Evolutionary conservation across 2,329 filamentous ascomycete genomes (phyloP), one percentile per base, ranked within the genome.

Genomic region (Neonectria coccinea): DNA sequence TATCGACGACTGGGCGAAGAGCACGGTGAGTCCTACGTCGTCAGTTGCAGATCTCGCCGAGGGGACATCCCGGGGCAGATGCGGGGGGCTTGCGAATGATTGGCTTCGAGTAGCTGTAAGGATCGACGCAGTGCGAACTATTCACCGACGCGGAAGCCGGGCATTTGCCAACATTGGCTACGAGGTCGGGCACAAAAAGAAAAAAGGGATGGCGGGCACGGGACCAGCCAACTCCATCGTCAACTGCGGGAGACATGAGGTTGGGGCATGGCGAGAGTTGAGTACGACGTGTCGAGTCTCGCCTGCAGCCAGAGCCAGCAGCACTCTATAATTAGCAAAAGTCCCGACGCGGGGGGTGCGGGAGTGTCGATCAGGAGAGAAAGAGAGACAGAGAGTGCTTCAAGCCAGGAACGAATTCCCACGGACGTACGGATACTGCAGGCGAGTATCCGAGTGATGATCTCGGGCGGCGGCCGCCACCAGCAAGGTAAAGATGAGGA

Each of bases 311-410:
- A 54, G 33, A 60, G 36, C 20, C 18, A 36, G 18, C 27, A 29
- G 53, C n/a, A 27, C 48, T 59, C 62, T 72, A 70, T 71, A 69
- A 64, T 72, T 72, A 70, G 70, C 54, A 63, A 62, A 44, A 61
- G 45, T 33, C 56, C 42, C 42, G 58, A 64, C 64, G 63, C 67
- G 59, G 67, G 65, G 65, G 69, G 29, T 42, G 44, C 33, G 25
- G 27, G 22, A 48, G 56, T 57, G 39, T 45, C 33, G 39, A 62
- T 57, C 53, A 53, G 51, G 27, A 10, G 44, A 25, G 25, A 25
- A 5, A 25, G 25, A 39, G 29, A 53, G 29, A 29, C 5, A 29
- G 29, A 39, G 25, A 53, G 56, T 47, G 51, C 39, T 60, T 16
- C 31, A 42, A 29, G 36, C 52, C 57, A 50, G 16, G 45, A 29